Percentiles rank a stretch among this genome's conserved stretches.
Evolutionary conservation across 257 asterid genomes (phyloP).

Genomic region (Solanum bukasovii): DNA sequence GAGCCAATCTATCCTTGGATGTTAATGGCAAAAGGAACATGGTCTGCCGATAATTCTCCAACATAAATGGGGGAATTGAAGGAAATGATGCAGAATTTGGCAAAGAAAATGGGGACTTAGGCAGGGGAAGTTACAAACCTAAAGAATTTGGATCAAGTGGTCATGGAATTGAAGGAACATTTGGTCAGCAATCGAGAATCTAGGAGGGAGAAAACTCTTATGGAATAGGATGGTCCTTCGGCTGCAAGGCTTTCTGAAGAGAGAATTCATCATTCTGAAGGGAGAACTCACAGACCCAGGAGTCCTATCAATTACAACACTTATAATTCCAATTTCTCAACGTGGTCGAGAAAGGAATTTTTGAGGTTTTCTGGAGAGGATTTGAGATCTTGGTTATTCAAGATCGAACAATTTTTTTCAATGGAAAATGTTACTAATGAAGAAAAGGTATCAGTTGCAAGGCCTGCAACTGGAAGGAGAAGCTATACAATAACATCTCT

Average conservation of each 20-base stretch:
- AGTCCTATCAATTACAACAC: neutral
- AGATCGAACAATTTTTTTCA: neutral
- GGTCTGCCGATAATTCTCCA: neutral
- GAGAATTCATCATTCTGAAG: neutral
- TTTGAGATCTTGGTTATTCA: neutral
- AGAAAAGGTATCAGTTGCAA: neutral
- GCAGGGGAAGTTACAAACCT: neutral
- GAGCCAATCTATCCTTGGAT: neutral
- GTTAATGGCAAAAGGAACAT: neutral
- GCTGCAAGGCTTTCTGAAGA: neutral
- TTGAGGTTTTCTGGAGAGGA: neutral
- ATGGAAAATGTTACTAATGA: neutral
- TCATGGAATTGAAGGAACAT: neutral
- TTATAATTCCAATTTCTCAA: neutral
- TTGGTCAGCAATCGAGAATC: neutral
- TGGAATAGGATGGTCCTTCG: neutral
- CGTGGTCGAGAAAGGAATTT: neutral
- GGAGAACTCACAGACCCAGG: neutral
- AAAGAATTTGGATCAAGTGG: neutral
- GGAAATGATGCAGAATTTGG: neutral
- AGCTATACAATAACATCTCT: neutral
- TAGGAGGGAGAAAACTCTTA: neutral
- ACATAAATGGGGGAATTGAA: neutral
- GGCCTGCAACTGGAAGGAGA: neutral
- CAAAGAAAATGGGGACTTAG: neutral